phyloP scores from a whole-genome alignment of 177 flowering plant species.

The Vitis hybrid region DNA sequence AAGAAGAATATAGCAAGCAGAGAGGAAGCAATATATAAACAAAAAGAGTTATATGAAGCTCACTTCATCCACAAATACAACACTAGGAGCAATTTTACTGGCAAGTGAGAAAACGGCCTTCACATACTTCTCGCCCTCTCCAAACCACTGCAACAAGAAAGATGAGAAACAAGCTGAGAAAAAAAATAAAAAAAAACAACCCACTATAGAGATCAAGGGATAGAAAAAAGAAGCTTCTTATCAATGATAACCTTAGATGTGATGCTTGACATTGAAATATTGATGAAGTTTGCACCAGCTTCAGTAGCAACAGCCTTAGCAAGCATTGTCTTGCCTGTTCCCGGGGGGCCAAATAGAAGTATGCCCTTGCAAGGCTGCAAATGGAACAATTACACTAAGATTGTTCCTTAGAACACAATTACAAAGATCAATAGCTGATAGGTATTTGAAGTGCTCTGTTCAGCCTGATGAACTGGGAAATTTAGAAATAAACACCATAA shows the following conservation, averaged over 20 bases:
- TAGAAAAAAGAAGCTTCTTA: background rate
- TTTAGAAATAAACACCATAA: no score
- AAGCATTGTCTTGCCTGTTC: conserved; percentile 84
- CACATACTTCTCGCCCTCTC: conserved; percentile 89
- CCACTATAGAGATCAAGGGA: background rate
- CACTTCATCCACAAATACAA: conserved; percentile 87
- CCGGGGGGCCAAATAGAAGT: conserved; percentile 78
- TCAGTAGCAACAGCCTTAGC: conserved; percentile 90
- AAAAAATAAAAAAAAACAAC: background rate
- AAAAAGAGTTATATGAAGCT: conserved; percentile 9
- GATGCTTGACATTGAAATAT: conserved; percentile 87
- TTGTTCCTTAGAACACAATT: no score
- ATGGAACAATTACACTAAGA: conserved; percentile 9
- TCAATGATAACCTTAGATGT: conserved; percentile 58
- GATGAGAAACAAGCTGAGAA: background rate
- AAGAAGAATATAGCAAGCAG: background rate
- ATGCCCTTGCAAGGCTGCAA: conserved; percentile 81
- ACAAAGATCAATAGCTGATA: no score
- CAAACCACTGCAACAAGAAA: conserved; percentile 68
- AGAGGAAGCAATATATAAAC: no score
- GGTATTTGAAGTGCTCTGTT: no score
- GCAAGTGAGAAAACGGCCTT: conserved; percentile 89
- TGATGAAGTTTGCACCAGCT: conserved; percentile 83
- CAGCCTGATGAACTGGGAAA: no score
- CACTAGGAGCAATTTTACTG: conserved; percentile 86